Evolutionary conservation across 306 rosid genomes (phyloP), one percentile per base, ranked within the genome.

Genomic region (Dalbergia oliveri): DNA sequence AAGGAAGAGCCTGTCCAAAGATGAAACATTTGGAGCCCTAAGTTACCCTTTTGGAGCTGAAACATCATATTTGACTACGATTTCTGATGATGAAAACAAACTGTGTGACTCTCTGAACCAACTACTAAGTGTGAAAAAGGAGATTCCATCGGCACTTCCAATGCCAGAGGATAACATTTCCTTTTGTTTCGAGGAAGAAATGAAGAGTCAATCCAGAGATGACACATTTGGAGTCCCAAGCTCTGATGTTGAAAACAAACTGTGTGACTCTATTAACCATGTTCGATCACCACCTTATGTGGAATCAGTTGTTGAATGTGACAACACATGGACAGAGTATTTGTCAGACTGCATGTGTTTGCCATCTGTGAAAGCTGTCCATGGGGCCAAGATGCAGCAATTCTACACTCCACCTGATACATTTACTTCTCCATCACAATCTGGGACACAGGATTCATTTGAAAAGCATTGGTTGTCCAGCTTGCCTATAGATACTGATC

Each of bases 121-220:
- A 47, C 53, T 47, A 47, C 15, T 11, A 47, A 76, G 31, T 80
- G 84, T 49, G 79, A 73, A 56, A 50, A 71, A 81, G 73, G 86
- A 72, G 75, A 79, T 79, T 72, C 84, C 79, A 41, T 83, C 81
- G 33, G 92, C 85, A 23, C 82, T 88, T 68, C 77, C 66, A 5
- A 43, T 83, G 69, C 83, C 72, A 33, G 89, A 89, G 50, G 66
- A 76, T 26, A 63, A 65, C 8, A 54, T 84, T 64, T 70, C 66
- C 79, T 19, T 78, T 0, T 44, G 33, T 61, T 77, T 50, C 14
- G 79, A 82, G 34, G 77, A 85, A 50, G 81, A 72, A 58, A 33
- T 23, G 66, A 80, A 64, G 18, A 68, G 78, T 53, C 77, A n/a
- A 21, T 76, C 79, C 39, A 51, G 78, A 59, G 54, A 57, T 66